Base-by-base conservation (phyloP, 768 basidiomycete genomes). In the Collybia nuda region DNA sequence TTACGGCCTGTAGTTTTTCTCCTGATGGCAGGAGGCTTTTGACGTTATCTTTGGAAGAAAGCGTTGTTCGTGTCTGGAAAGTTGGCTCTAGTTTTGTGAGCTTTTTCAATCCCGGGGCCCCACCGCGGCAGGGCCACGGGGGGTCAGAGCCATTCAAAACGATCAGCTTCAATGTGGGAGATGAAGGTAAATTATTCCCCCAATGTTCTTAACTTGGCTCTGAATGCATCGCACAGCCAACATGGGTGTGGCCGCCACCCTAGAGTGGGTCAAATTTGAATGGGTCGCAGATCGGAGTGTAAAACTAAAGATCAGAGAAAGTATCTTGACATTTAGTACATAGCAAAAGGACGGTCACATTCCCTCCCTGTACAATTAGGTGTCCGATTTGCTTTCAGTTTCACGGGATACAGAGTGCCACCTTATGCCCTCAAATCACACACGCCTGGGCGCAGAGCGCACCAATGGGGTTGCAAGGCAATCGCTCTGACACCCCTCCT, bases 11-110 rank as follows among this genome's bases (percentile, higher is more conserved):
- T 54, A 90, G 86, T 51, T 98, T 97, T 66, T 96, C 93, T 6
- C 89, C 94, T 0, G 97, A 99, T 60, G 97, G 97, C 0, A 75
- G 94, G 17, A 77, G 97, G 17, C 74, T 98, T 15, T 86, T 96
- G 35, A 94, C 93, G 0, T 73, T 92, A 7, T 96, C 90, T 0
- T 73, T 98, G 21, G 90, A 89, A 54, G 94, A 98, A 62, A 84
- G 83, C 22, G 74, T 80, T 3, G 87, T 93, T 5, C 78, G 93
- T 11, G 91, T 96, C 12, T 99, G 97, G 97, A 98, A 98, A 62
- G 94, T 98, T 5, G 96, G 97, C 0, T 78, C 84, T 7, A 92
- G 91, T 61, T 81, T 99, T 55, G 76, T 85, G 19, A 94, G 93
- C 55, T 85, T 98, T 65, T 94, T 98, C 63, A 86, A 85, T 63